A percentile compares a stretch with the other conserved stretches of the same genome.
Conservation (phyloP, 2,329 filamentous ascomycete species). For the Lachnellula occidentalis region DNA sequence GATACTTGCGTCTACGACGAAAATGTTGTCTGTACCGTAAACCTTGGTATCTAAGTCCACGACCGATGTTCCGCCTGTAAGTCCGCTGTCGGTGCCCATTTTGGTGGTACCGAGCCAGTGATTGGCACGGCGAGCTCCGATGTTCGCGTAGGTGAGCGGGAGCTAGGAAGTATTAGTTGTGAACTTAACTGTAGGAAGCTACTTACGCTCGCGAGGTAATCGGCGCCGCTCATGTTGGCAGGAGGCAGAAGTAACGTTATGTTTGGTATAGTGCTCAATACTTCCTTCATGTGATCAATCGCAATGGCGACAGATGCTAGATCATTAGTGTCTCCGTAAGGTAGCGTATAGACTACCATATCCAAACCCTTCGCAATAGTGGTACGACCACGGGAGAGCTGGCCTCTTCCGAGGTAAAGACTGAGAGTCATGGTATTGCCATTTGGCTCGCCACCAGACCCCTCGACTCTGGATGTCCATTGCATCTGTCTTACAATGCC, state of each 20-base stretch:
- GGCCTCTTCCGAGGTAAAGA: slow-evolving; percentile 60
- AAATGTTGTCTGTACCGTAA: slow-evolving; percentile 63
- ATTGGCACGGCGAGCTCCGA: slow-evolving; percentile 29
- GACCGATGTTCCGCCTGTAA: slow-evolving; percentile 50
- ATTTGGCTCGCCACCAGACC: slow-evolving; percentile 19
- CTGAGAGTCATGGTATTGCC: slow-evolving; percentile 37
- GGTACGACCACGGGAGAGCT: slow-evolving; percentile 55
- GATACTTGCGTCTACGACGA: slow-evolving; percentile 62
- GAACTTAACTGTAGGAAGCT: not conserved
- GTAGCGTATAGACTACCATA: slow-evolving; percentile 53
- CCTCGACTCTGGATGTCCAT: slow-evolving; percentile 61
- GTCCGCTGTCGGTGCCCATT: slow-evolving; percentile 45
- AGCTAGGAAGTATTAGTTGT: slow-evolving; percentile 12
- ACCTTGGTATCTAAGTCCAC: slow-evolving; percentile 60
- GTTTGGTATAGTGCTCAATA: slow-evolving; percentile 47
- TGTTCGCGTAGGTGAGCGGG: slow-evolving; percentile 24
- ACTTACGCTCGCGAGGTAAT: slow-evolving; percentile 48
- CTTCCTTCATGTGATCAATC: slow-evolving; percentile 53
- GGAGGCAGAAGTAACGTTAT: slow-evolving; percentile 54
- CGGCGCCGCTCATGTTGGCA: slow-evolving; percentile 45
- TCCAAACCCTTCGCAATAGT: slow-evolving; percentile 53
- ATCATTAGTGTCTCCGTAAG: slow-evolving; percentile 48
- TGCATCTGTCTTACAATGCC: slow-evolving; percentile 59
- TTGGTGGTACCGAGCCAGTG: slow-evolving; percentile 52
- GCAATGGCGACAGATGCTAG: slow-evolving; percentile 58